These are phyloP conservation scores for Talaromyces sp. DNA, from an alignment of 2,329 filamentous ascomycete species.

Conservation along the genomic window DNA sequence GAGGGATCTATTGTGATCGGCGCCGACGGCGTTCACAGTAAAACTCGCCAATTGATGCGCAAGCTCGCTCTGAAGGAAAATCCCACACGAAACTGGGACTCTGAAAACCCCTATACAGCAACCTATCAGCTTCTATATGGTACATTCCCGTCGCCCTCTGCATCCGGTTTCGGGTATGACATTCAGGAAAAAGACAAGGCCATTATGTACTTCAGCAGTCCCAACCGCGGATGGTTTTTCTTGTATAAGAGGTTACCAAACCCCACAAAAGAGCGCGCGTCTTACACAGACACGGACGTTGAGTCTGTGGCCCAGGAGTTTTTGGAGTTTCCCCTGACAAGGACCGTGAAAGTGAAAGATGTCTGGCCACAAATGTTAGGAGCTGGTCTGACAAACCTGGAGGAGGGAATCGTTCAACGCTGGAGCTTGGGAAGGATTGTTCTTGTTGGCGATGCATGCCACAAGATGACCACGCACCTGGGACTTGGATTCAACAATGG, in stretches of 20 bases:
- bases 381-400: slow-evolving; percentile 29
- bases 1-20: neutral
- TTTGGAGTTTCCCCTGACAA: neutral
- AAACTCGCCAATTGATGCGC: neutral
- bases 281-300: neutral
- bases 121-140: neutral
- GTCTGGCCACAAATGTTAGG: neutral
- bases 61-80: neutral
- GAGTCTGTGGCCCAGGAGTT: neutral
- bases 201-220: neutral
- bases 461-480: slow-evolving; percentile 36
- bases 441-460: slow-evolving; percentile 34
- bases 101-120: neutral
- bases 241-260: neutral
- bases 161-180: neutral
- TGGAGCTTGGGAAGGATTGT: slow-evolving; percentile 35
- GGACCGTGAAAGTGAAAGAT: neutral
- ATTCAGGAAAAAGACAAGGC: neutral
- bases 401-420: slow-evolving; percentile 33
- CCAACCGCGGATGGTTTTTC: neutral
- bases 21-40: neutral
- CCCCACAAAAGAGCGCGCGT: neutral
- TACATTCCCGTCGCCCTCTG: neutral
- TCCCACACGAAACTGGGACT: neutral
- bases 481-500: slow-evolving; percentile 34